These are phyloP conservation scores for Erodium chrysanthum DNA, from an alignment of 441 rosid genomes.

Conservation along the genomic window DNA sequence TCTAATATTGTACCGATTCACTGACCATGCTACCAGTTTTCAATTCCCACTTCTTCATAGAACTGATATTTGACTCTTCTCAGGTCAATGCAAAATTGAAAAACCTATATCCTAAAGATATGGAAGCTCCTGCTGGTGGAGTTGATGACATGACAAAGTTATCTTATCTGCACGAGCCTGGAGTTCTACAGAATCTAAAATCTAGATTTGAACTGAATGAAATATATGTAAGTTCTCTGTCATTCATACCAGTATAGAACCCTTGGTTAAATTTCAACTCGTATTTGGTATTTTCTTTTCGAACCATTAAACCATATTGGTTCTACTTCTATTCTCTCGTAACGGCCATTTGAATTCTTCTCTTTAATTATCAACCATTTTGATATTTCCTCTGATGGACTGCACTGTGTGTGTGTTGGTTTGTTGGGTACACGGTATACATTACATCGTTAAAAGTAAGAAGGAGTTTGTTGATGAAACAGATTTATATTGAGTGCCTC, in stretches of 20 bases:
- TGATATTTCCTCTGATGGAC: not conserved
- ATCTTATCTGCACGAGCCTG: conserved; percentile 93
- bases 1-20: too few species aligned
- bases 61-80: too few species aligned
- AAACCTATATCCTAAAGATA: conserved; percentile 71
- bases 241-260: not conserved
- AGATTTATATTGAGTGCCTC: not conserved
- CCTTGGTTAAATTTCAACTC: too few species aligned
- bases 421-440: not conserved
- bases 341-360: not conserved
- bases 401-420: not conserved
- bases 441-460: not conserved
- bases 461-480: too few species aligned
- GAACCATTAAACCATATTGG: not conserved
- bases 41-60: too few species aligned
- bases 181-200: conserved; percentile 79
- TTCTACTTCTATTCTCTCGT: not conserved
- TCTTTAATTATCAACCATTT: not conserved
- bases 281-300: too few species aligned
- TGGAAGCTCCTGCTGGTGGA: conserved; percentile 94
- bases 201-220: conserved; percentile 86
- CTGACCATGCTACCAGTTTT: too few species aligned
- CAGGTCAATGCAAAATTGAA: conserved; percentile 61
- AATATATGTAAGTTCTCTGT: conserved; percentile 56
- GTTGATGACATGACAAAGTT: conserved; percentile 99